Evolutionary conservation across 352 stramenopile species (phyloP), one percentile per base, ranked within the genome.

Genomic region (Phytopythium sindhum): DNA sequence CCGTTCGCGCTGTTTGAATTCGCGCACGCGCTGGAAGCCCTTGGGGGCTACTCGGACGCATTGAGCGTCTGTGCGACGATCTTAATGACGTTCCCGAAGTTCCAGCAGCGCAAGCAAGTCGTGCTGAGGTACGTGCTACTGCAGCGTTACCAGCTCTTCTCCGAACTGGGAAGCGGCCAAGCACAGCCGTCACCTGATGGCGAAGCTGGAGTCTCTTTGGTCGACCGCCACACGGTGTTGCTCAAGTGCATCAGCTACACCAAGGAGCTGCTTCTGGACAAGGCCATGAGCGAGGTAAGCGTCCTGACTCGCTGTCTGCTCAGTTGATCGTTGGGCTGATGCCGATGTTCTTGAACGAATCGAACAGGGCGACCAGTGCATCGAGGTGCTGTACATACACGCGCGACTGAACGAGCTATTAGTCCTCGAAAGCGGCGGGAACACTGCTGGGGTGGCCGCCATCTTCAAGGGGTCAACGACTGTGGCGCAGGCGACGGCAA

Each of bases 341-440:
- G 5, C 24, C 7, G 26, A 26, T n/a, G 57, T 14, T 61, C 7
- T 11, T 50, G 31, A n/a, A 15, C 21, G 2, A 12, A 21, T 35
- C 23, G 23, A 52, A n/a, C 57, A 51, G 33, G 66, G 65, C 4
- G 65, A 73, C 1, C 67, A 64, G 28, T 77, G 83, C 58, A 23
- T 80, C 31, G 69, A 78, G 19, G 71, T 90, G 12, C 15, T 92
- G 61, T 92, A 92, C 68, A 68, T 88, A 35, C 82, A 89, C 37
- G 67, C 76, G 11, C 76, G 83, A 8, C 58, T 90, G 31, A 84
- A 81, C 48, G 83, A 92, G 51, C 65, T 89, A 33, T 65, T 89
- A 4, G 68, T 58, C 5, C 50, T 68, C 29, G 67, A 69, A 47
- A 76, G 65, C 23, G 67, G 57, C 1, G 37, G 48, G 8, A 50